A percentile compares a stretch with the other conserved stretches of the same genome.
phyloP scores from a whole-genome alignment of 192 early-diverging fungal species.

The Chytriomyces sp. region DNA sequence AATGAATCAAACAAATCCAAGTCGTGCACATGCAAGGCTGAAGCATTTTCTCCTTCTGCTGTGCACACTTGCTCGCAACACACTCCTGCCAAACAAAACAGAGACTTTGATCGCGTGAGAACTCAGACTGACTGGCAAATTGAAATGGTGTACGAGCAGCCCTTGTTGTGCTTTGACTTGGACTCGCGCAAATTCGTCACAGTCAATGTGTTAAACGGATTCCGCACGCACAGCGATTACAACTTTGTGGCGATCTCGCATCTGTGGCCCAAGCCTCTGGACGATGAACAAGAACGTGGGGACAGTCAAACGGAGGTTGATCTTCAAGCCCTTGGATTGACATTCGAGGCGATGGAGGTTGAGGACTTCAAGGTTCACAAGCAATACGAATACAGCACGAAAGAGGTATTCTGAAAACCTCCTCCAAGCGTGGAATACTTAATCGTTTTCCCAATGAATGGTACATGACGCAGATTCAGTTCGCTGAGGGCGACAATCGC shows the following conservation, averaged over 20 bases:
- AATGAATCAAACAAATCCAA: not conserved
- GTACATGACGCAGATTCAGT: too few relatives aligned
- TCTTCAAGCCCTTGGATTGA: too few relatives aligned
- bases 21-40: not conserved
- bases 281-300: not conserved
- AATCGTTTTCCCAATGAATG: too few relatives aligned
- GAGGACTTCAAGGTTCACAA: not conserved
- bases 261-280: not conserved
- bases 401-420: too few relatives aligned
- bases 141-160: not conserved
- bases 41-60: slow-evolving; percentile 13
- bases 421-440: too few relatives aligned
- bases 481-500: too few relatives aligned
- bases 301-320: slow-evolving; percentile 11
- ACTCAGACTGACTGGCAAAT: not conserved
- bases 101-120: not conserved
- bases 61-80: slow-evolving; percentile 2
- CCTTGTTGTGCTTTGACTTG: not conserved
- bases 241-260: not conserved
- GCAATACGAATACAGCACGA: not conserved
- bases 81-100: not conserved
- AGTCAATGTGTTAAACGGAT: not conserved
- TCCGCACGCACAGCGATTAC: not conserved
- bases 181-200: not conserved
- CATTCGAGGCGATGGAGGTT: too few relatives aligned